A percentile compares a stretch with the other conserved stretches of the same genome.
phyloP scores from a whole-genome alignment of 2,329 filamentous ascomycete genomes.

The Juglanconis oblonga region DNA sequence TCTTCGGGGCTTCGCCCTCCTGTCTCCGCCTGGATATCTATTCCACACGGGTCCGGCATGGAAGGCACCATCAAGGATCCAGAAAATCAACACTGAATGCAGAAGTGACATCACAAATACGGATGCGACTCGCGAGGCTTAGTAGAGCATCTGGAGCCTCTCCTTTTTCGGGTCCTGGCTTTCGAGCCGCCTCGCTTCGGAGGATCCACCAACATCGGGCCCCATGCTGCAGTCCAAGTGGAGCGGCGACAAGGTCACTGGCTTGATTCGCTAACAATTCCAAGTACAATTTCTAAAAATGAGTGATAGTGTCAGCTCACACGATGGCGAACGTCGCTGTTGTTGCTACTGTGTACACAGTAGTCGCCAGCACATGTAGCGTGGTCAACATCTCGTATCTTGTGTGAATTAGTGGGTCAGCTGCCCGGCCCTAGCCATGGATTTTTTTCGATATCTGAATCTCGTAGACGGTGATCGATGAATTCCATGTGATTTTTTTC shows the following conservation, averaged over 20 bases:
- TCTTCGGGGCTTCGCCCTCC: background rate
- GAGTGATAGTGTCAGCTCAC: background rate
- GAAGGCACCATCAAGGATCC: background rate
- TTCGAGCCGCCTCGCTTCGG: background rate
- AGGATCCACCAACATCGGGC: background rate
- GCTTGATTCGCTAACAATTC: background rate
- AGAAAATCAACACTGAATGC: background rate
- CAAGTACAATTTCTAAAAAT: background rate
- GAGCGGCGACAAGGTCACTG: background rate
- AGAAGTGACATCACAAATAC: background rate
- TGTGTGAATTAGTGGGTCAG: background rate
- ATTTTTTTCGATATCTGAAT: background rate
- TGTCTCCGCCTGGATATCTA: background rate
- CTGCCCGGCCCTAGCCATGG: background rate
- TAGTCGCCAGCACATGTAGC: background rate
- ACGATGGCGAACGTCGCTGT: background rate
- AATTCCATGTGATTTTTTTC: background rate
- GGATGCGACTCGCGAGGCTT: background rate
- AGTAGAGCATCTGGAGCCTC: background rate
- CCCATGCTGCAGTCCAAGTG: background rate
- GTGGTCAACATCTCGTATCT: background rate
- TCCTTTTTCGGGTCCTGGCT: background rate
- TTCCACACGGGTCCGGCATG: background rate
- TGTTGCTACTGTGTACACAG: background rate
- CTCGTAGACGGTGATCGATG: background rate